Evolutionary conservation across 108 stramenopile genomes (phyloP), one percentile per base, ranked within the genome.

Genomic region (Cylindrotheca fusiformis): DNA sequence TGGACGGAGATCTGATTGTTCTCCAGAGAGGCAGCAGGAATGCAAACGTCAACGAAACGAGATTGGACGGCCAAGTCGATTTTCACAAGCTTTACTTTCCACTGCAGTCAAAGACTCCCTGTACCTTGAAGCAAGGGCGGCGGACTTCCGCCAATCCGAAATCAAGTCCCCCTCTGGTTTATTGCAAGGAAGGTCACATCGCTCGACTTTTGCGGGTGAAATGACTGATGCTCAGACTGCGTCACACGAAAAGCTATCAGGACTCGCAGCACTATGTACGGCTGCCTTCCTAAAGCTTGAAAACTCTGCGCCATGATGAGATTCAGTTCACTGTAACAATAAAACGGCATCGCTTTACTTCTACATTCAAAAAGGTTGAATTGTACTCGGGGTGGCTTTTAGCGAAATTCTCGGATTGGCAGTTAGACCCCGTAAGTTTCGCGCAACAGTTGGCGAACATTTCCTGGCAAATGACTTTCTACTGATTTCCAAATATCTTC

Each of bases 401-500:
- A n/a, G n/a, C n/a, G n/a, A n/a, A n/a, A n/a, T n/a, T n/a, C n/a
- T n/a, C n/a, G n/a, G n/a, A n/a, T n/a, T n/a, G n/a, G n/a, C n/a
- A n/a, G n/a, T n/a, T n/a, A n/a, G n/a, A n/a, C n/a, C n/a, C n/a
- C n/a, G 51, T 83, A 83, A 22, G 58, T 52, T 57, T 90, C 85
- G 32, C 76, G 63, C 58, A 93, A 74, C 58, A 93, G 67, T 8
- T 73, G 65, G 59, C 81, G 71, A 10, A 90, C 82, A 66, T 88
- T 93, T 18, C 62, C 72, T 6, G 91, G 88, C 49, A 90, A 63
- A n/a, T 76, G 69, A 21, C 60, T 63, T 56, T 84, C 72, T 0
- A 86, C 79, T 31, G 52, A 17, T 22, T 61, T 68, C 91, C 91
- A 93, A 4, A 56, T 48, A 14, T 72, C 71, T 48, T 76, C 74